Percentiles rank a stretch among this genome's conserved stretches.
phyloP scores from a whole-genome alignment of 1,139 yeast species.

The Debaryomyces robertsiae region DNA sequence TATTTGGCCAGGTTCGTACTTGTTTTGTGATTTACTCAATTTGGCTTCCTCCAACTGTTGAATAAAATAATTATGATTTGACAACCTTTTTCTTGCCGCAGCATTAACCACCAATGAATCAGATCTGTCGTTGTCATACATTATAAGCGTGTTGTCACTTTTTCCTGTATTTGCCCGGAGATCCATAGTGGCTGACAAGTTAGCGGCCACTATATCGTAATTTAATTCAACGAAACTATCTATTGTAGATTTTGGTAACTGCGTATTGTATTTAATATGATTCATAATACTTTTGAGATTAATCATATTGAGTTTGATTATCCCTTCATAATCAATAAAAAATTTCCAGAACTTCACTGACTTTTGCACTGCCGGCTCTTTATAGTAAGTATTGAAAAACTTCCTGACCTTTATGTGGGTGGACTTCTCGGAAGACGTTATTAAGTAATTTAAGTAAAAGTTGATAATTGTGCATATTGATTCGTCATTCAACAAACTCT shows the following conservation, averaged over 20 bases:
- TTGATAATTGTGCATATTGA: constrained; percentile 31
- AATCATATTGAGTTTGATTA: constrained; percentile 39
- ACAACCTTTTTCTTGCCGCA: constrained; percentile 27
- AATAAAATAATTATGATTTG: constrained; percentile 24
- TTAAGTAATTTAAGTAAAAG: constrained; percentile 21
- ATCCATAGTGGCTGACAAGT: constrained; percentile 15
- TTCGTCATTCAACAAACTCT: constrained; percentile 31
- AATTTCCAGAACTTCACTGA: constrained; percentile 59
- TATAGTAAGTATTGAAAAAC: constrained; percentile 44
- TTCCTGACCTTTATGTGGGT: constrained; percentile 26
- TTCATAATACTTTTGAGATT: constrained; percentile 47
- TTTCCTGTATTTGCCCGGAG: constrained; percentile 15
- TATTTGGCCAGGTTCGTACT: constrained; percentile 3
- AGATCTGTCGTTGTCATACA: constrained; percentile 28
- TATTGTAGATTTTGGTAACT: constrained; percentile 49
- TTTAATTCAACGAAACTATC: constrained; percentile 37
- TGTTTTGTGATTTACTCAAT: constrained; percentile 11
- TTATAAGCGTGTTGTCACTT: constrained; percentile 26
- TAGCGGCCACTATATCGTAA: constrained; percentile 28
- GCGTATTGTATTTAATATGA: constrained; percentile 43
- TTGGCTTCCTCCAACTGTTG: constrained; percentile 17
- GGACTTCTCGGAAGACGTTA: constrained; percentile 1
- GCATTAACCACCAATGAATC: constrained; percentile 31
- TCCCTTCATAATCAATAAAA: constrained; percentile 55
- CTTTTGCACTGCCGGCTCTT: constrained; percentile 34